phyloP scores from a whole-genome alignment of 345 rosid genomes.

The Pelargonium nanum region DNA sequence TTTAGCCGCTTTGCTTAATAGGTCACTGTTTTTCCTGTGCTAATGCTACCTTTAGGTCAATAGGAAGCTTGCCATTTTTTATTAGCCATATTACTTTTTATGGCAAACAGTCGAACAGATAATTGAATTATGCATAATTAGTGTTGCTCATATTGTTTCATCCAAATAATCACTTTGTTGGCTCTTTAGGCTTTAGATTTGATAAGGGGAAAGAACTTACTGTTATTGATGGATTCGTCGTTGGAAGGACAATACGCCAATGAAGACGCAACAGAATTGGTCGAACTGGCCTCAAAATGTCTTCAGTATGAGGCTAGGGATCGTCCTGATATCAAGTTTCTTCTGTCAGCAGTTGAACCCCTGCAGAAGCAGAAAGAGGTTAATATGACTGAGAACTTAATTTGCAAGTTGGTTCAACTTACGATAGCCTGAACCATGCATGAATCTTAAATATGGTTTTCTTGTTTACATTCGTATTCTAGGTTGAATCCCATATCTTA shows the following conservation, averaged over 20 bases:
- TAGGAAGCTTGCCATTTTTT: no score
- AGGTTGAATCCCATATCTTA: slow-evolving; percentile 57
- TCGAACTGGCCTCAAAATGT: slow-evolving; percentile 60
- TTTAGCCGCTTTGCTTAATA: no score
- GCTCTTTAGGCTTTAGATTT: slow-evolving; percentile 52
- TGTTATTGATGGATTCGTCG: slow-evolving; percentile 57
- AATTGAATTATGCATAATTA: no score
- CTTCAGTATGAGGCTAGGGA: slow-evolving; percentile 66
- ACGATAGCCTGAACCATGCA: background rate
- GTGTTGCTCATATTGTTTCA: background rate
- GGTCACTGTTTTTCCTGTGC: no score
- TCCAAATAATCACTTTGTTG: slow-evolving; percentile 13
- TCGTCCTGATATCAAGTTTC: slow-evolving; percentile 49
- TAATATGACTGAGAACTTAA: slow-evolving; percentile 8
- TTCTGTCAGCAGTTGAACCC: slow-evolving; percentile 46
- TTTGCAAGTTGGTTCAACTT: background rate
- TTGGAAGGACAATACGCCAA: slow-evolving; percentile 61
- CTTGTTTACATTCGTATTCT: slow-evolving; percentile 6
- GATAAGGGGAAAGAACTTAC: slow-evolving; percentile 50
- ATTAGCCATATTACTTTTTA: no score
- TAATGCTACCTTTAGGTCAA: no score
- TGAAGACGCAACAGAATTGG: slow-evolving; percentile 49
- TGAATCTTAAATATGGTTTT: slow-evolving; percentile 3
- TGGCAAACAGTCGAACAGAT: no score
- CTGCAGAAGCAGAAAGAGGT: slow-evolving; percentile 65